Percentiles rank a stretch among this genome's conserved stretches.
Evolutionary conservation across 495 filamentous ascomycete genomes (phyloP).

Genomic region (Letharia columbiana): DNA sequence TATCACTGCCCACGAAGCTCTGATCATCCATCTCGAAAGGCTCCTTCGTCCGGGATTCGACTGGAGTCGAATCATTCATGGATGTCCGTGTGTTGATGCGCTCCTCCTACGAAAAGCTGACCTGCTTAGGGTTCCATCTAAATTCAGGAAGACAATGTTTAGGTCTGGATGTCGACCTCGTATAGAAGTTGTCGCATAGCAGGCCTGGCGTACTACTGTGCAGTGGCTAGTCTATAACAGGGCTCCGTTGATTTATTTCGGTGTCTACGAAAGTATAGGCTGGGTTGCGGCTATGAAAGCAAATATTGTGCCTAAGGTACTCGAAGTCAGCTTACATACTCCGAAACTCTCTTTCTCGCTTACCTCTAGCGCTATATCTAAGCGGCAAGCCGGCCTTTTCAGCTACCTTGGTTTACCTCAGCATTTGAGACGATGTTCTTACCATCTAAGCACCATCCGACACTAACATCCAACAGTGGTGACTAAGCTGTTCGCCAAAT

Average conservation of each 20-base stretch:
- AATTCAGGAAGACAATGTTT: background rate
- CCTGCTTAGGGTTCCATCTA: background rate
- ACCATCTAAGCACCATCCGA: background rate
- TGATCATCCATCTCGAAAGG: constrained; percentile 11
- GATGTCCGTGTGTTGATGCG: background rate
- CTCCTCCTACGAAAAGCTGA: background rate
- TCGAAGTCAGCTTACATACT: background rate
- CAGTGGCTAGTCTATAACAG: background rate
- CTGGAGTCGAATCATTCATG: constrained; percentile 2
- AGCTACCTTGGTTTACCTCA: background rate
- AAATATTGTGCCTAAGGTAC: background rate
- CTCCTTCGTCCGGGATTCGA: constrained; percentile 5
- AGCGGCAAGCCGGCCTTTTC: constrained; percentile 1
- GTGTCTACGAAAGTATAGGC: background rate
- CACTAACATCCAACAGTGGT: background rate
- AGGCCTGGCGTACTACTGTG: background rate
- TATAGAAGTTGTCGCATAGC: background rate
- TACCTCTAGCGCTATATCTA: background rate
- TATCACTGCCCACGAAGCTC: constrained; percentile 4
- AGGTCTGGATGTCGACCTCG: background rate
- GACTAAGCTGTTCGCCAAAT: background rate
- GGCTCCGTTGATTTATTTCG: background rate
- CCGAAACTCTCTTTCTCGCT: constrained; percentile 2
- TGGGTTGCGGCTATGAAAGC: background rate
- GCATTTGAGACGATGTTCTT: background rate